These are phyloP conservation scores for Xylaria curta DNA, from an alignment of 495 filamentous ascomycete species.

Conservation along the genomic window DNA sequence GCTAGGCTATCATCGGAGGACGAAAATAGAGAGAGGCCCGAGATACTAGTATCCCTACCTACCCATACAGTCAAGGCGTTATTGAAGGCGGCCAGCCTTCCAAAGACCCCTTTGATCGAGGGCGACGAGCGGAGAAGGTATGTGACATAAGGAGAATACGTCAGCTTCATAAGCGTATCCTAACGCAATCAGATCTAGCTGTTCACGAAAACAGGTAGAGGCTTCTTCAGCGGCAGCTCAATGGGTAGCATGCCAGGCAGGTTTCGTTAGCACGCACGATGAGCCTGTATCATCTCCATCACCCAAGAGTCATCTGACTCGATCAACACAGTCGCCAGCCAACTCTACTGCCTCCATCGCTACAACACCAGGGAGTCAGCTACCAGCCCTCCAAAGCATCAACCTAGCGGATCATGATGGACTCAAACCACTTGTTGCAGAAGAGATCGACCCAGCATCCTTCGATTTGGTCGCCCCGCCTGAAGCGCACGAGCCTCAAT, in stretches of 20 bases:
- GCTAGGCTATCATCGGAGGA: neutral
- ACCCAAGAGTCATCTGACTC: constrained; percentile 18
- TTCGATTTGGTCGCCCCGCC: constrained; percentile 59
- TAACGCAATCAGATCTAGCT: neutral
- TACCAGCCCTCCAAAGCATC: constrained; percentile 48
- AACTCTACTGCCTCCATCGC: constrained; percentile 31
- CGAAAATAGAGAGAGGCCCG: neutral
- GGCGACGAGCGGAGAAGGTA: constrained; percentile 1
- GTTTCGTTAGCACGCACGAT: constrained; percentile 17
- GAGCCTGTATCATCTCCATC: constrained; percentile 5
- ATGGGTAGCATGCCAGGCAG: constrained; percentile 23
- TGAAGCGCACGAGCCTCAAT: constrained; percentile 34
- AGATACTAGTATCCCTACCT: constrained; percentile 6
- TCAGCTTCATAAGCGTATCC: neutral
- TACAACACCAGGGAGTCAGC: constrained; percentile 35
- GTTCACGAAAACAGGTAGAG: neutral
- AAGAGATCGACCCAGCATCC: constrained; percentile 54
- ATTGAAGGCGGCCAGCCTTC: neutral
- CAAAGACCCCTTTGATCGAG: constrained; percentile 10
- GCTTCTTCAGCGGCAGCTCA: constrained; percentile 21
- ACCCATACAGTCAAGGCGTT: constrained; percentile 8
- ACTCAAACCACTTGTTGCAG: constrained; percentile 57
- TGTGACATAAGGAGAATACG: neutral
- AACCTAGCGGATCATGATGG: constrained; percentile 47
- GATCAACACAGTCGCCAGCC: constrained; percentile 21